A percentile compares a stretch with the other conserved stretches of the same genome.
phyloP scores from a whole-genome alignment of 1,284 basidiomycete species.

The Trichosporon inkin region DNA sequence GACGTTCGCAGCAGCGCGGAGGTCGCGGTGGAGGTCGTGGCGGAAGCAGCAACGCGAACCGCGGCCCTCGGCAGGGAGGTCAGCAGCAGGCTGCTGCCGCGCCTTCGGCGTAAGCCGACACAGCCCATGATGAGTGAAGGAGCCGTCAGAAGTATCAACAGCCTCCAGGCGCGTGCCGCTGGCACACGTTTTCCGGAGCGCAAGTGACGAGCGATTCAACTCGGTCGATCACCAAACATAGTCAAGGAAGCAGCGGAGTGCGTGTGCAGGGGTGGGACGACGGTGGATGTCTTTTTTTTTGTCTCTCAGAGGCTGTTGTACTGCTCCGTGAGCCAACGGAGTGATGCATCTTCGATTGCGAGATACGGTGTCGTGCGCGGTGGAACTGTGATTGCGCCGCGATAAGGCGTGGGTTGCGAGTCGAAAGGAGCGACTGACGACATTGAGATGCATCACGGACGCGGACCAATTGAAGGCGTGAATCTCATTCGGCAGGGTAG shows the following conservation, averaged over 20 bases:
- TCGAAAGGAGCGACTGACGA: neutral
- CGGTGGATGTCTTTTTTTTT: constrained; percentile 11
- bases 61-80: constrained; percentile 9
- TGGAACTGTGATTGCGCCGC: neutral
- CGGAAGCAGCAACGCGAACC: neutral
- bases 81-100: constrained; percentile 9
- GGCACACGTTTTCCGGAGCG: neutral
- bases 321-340: constrained; percentile 19
- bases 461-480: neutral
- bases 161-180: neutral
- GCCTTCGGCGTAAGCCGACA: neutral
- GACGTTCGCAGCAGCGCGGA: constrained; percentile 10
- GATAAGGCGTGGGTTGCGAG: neutral
- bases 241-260: constrained; percentile 15
- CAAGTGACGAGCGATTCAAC: constrained; percentile 25
- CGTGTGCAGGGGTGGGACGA: constrained; percentile 9
- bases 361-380: neutral
- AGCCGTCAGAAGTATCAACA: constrained; percentile 4
- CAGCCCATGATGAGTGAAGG: neutral
- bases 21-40: constrained; percentile 1
- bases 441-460: neutral
- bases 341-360: constrained; percentile 11
- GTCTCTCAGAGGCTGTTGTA: neutral
- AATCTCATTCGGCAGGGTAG: neutral
- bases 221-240: constrained; percentile 11